Percentiles rank a stretch among this genome's conserved stretches.
Conservation (phyloP, 257 asterid species). For the Striga asiatica region DNA sequence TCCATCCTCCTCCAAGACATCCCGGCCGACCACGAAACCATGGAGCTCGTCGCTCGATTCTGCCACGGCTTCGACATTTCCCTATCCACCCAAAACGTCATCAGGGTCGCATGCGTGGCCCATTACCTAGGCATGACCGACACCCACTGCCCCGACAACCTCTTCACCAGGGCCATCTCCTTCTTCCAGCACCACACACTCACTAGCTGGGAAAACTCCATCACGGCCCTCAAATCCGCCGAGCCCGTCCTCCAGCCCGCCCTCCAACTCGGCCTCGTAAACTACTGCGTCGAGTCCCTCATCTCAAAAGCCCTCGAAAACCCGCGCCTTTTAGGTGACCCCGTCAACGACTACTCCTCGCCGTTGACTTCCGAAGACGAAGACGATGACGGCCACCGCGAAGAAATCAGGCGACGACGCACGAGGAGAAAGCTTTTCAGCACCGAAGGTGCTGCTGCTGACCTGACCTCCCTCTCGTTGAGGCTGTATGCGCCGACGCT, state of each 20-base stretch:
- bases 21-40: slow-evolving; percentile 46
- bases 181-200: slow-evolving; percentile 36
- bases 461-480: slow-evolving; percentile 35
- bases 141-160: slow-evolving; percentile 40
- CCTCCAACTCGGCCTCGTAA: slow-evolving; percentile 31
- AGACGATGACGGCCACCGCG: slow-evolving; percentile 22
- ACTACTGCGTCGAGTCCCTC: slow-evolving; percentile 42
- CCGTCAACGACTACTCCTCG: slow-evolving; percentile 9
- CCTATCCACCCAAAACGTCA: slow-evolving; percentile 43
- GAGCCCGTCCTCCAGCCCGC: slow-evolving; percentile 52
- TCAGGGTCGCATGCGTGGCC: slow-evolving; percentile 49
- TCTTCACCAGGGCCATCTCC: slow-evolving; percentile 27
- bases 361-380: slow-evolving; percentile 19
- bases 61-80: slow-evolving; percentile 56
- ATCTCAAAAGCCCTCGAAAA: slow-evolving; percentile 31
- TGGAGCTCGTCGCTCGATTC: slow-evolving; percentile 68
- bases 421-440: slow-evolving; percentile 53
- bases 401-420: too few relatives aligned
- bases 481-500: slow-evolving; percentile 42
- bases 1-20: slow-evolving; percentile 36
- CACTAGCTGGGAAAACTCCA: slow-evolving; percentile 58
- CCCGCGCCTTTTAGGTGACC: slow-evolving; percentile 63
- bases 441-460: slow-evolving; percentile 42
- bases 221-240: slow-evolving; percentile 44
- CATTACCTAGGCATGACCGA: slow-evolving; percentile 74